These are phyloP conservation scores for Solanum virginianum DNA, from an alignment of 257 asterid species.

Conservation along the genomic window DNA sequence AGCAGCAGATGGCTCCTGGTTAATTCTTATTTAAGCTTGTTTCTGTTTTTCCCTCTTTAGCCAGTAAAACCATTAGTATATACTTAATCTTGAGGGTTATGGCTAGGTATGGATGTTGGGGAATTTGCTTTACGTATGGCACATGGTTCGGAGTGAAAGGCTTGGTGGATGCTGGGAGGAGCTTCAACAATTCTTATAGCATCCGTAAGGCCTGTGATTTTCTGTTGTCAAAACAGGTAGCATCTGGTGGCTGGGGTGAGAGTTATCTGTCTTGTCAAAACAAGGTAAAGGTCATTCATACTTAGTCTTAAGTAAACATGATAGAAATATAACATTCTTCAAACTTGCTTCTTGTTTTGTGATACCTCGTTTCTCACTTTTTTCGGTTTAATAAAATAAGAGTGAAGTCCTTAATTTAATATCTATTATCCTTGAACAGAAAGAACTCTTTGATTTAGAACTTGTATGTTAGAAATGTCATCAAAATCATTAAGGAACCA, in stretches of 20 bases:
- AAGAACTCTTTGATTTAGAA: not conserved
- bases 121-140: slow-evolving; percentile 85
- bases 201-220: slow-evolving; percentile 81
- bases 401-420: not conserved
- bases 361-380: not conserved
- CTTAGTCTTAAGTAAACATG: not conserved
- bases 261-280: slow-evolving; percentile 85
- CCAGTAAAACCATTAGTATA: not conserved
- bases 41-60: not conserved
- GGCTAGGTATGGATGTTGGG: slow-evolving; percentile 93
- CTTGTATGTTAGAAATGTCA: not conserved
- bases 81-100: not conserved
- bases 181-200: slow-evolving; percentile 37
- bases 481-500: not conserved
- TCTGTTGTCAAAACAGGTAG: slow-evolving; percentile 74
- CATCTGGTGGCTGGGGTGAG: slow-evolving; percentile 98
- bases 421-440: not conserved
- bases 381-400: not conserved
- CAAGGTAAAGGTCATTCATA: slow-evolving; percentile 36
- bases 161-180: slow-evolving; percentile 73
- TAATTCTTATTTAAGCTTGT: slow-evolving; percentile 11
- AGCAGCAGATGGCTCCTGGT: slow-evolving; percentile 89
- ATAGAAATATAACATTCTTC: not conserved
- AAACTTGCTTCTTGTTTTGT: not conserved
- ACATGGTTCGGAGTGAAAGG: slow-evolving; percentile 85